phyloP scores from a whole-genome alignment of 495 filamentous ascomycete genomes.

The Aspergillus panamensis region DNA sequence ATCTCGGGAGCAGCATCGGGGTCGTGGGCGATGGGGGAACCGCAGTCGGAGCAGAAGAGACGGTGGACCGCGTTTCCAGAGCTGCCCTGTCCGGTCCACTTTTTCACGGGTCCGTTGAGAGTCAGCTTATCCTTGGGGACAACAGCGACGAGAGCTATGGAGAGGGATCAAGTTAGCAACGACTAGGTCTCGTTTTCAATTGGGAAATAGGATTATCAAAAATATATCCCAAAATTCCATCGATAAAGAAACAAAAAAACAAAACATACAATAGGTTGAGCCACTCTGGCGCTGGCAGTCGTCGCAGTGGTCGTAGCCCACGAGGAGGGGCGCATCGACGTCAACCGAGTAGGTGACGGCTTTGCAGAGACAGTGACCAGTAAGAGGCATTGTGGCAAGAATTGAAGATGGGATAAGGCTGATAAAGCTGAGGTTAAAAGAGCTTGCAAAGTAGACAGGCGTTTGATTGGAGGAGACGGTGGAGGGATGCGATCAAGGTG shows the following conservation, averaged over 20 bases:
- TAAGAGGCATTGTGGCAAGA: slow-evolving; percentile 55
- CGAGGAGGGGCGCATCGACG: slow-evolving; percentile 50
- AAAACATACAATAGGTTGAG: slow-evolving; percentile 59
- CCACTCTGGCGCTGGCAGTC: slow-evolving; percentile 69
- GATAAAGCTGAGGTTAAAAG: background rate
- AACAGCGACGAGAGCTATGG: slow-evolving; percentile 59
- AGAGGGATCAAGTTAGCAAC: too few species aligned
- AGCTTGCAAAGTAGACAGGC: background rate
- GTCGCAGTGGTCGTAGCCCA: slow-evolving; percentile 68
- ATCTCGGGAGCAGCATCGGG: slow-evolving; percentile 64
- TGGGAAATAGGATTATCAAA: background rate
- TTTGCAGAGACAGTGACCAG: slow-evolving; percentile 69
- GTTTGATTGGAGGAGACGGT: slow-evolving; percentile 6
- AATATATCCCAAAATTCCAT: background rate
- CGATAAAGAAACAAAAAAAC: background rate
- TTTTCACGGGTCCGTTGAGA: slow-evolving; percentile 61
- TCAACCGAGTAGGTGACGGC: slow-evolving; percentile 61
- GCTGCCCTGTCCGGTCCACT: slow-evolving; percentile 50
- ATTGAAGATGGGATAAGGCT: slow-evolving; percentile 34
- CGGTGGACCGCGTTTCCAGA: slow-evolving; percentile 61
- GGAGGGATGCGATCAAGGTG: slow-evolving; percentile 31
- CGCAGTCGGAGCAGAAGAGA: slow-evolving; percentile 66
- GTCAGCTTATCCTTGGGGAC: slow-evolving; percentile 60
- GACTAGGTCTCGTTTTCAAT: too few species aligned
- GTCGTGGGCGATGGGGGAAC: slow-evolving; percentile 66